Evolutionary conservation across 495 filamentous ascomycete genomes (phyloP), one percentile per base, ranked within the genome.

Genomic region (Penicillium soppii): DNA sequence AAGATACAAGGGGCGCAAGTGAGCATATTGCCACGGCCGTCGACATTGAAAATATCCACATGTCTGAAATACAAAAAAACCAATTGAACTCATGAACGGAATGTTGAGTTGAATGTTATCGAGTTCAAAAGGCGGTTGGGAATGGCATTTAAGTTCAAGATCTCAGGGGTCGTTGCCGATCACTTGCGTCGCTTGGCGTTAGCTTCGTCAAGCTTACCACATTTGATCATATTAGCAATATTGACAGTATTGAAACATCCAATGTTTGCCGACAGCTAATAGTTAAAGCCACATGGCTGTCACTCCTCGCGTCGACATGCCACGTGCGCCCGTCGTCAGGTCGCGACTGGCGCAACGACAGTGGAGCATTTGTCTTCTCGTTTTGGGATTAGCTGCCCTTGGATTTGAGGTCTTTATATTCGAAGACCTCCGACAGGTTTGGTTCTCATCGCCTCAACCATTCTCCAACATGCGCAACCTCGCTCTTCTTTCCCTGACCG

Each of bases 401-500:
- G 13, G 1, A 15, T 36, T 21, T 10, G 46, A 41, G 8, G 4
- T 32, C 3, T 19, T 32, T 13, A 49, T 40, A 23, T 49, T 49
- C 3, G 13, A 29, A 22, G 23, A 26, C 19, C 33, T 47, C 5
- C 15, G 16, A 16, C 40, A 23, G 17, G 19, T 13, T 23, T 42
- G 16, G 32, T 43, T 33, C 19, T 49, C 36, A 13, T 45, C 25
- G 0, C 21, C 33, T 17, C 23, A 4, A 6, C 7, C 29, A 5
- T 17, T 47, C 2, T 43, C 43, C 29, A 52, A 12, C n/a, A 64
- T 64, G 61, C 58, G 54, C 21, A 33, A 40, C 4, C 21, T 49
- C 23, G 20, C 43, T 30, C 7, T 56, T 15, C 46, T 65, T 30
- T 43, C 52, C 15, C 49, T 23, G 15, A 35, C 32, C 5, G 46